Percentiles rank a stretch among this genome's conserved stretches.
phyloP scores from a whole-genome alignment of 345 rosid species.

The Sisymbrium irio region DNA sequence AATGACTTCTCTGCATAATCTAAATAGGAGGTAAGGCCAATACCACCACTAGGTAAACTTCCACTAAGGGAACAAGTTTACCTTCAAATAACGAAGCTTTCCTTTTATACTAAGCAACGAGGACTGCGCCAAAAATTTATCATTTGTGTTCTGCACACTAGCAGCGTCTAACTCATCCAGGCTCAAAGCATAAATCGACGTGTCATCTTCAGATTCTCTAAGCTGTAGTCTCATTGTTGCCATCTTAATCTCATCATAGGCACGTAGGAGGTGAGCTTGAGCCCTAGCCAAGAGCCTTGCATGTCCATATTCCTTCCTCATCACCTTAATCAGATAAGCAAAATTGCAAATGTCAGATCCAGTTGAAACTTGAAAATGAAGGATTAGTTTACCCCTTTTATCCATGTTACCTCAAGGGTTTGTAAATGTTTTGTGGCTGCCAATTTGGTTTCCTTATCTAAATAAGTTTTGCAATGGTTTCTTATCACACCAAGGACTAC shows the following conservation, averaged over 20 bases:
- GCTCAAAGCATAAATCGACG: conserved; percentile 72
- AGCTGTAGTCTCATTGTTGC: conserved; percentile 83
- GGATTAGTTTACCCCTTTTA: not conserved
- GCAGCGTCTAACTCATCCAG: conserved; percentile 69
- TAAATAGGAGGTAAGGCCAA: not conserved
- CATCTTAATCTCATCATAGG: conserved; percentile 93
- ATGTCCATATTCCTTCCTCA: conserved; percentile 83
- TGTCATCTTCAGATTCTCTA: conserved; percentile 70
- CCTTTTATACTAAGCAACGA: conserved; percentile 62
- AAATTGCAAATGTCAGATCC: conserved; percentile 32
- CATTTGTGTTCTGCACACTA: conserved; percentile 68
- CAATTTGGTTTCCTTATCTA: conserved; percentile 52
- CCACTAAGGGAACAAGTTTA: conserved; percentile 25
- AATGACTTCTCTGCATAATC: not conserved
- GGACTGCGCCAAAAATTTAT: conserved; percentile 70
- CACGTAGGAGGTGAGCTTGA: conserved; percentile 82
- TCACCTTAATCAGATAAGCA: conserved; percentile 46
- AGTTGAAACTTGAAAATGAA: conserved; percentile 10
- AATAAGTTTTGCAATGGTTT: conserved; percentile 60
- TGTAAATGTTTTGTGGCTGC: conserved; percentile 73
- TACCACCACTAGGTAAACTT: no score
- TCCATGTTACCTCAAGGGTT: conserved; percentile 61
- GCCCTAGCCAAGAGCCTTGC: conserved; percentile 79
- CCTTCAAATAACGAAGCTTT: conserved; percentile 93
- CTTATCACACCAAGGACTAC: conserved; percentile 84